Conservation (phyloP, 495 filamentous ascomycete species). For the Stereocaulon alpinum region DNA sequence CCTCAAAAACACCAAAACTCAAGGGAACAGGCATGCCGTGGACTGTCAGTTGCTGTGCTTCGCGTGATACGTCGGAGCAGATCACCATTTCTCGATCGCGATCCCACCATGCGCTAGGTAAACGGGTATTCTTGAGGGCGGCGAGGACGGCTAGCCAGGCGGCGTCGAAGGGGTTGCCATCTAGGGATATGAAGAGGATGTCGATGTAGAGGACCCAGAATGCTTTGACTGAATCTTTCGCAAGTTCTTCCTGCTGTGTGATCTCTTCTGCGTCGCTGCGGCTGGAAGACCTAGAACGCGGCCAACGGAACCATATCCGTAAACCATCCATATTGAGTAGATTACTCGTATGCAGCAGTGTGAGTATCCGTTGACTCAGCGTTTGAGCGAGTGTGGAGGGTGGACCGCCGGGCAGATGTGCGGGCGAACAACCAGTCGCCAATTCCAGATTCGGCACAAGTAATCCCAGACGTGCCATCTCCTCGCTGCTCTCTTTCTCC, state of each 20-base stretch:
- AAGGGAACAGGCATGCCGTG: slow-evolving; percentile 55
- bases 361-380: slow-evolving; percentile 63
- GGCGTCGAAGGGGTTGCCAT: slow-evolving; percentile 82
- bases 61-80: slow-evolving; percentile 49
- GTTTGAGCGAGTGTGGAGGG: slow-evolving; percentile 75
- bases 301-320: slow-evolving; percentile 45
- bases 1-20: slow-evolving; percentile 60
- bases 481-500: slow-evolving; percentile 39
- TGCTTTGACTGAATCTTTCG: slow-evolving; percentile 51
- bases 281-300: slow-evolving; percentile 24
- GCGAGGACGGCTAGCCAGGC: slow-evolving; percentile 77
- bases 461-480: slow-evolving; percentile 52
- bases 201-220: slow-evolving; percentile 96
- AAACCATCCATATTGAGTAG: slow-evolving; percentile 54
- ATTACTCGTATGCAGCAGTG: slow-evolving; percentile 56
- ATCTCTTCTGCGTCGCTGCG: slow-evolving; percentile 24
- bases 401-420: slow-evolving; percentile 71
- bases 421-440: slow-evolving; percentile 75
- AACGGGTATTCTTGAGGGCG: slow-evolving; percentile 64
- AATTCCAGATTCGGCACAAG: slow-evolving; percentile 91
- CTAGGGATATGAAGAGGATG: slow-evolving; percentile 77
- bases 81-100: slow-evolving; percentile 65
- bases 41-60: slow-evolving; percentile 40
- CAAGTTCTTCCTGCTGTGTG: slow-evolving; percentile 28
- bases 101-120: slow-evolving; percentile 85